These are phyloP conservation scores for Fusarium annulatum DNA, from an alignment of 2,329 filamentous ascomycete genomes.

Conservation along the genomic window DNA sequence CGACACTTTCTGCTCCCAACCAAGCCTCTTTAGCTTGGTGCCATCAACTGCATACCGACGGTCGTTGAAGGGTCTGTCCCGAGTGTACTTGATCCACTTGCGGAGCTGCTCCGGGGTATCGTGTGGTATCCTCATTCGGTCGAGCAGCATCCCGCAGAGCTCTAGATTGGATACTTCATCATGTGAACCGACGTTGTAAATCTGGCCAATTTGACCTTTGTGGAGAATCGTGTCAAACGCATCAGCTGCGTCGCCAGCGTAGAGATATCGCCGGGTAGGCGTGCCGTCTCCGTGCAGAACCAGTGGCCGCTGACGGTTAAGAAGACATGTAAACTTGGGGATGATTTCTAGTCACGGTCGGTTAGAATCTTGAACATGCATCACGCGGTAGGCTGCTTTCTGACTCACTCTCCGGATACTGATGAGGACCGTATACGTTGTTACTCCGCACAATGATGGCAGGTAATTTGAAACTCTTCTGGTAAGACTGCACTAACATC, in stretches of 20 bases:
- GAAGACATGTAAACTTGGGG: constrained; percentile 80
- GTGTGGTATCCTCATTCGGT: constrained; percentile 68
- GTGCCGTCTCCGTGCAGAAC: constrained; percentile 82
- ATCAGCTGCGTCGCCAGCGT: constrained; percentile 81
- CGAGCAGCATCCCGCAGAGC: constrained; percentile 73
- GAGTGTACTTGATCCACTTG: constrained; percentile 78
- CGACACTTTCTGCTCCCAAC: constrained; percentile 75
- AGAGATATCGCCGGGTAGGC: constrained; percentile 80
- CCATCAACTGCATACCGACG: constrained; percentile 78
- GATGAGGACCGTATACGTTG: constrained; percentile 87
- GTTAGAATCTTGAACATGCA: neutral
- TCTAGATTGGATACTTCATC: constrained; percentile 82
- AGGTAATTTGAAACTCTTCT: constrained; percentile 83
- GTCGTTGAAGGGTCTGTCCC: constrained; percentile 84
- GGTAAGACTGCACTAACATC: constrained; percentile 89
- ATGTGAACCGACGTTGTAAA: constrained; percentile 84
- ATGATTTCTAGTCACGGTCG: constrained; percentile 74
- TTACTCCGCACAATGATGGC: constrained; percentile 84
- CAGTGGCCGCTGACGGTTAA: constrained; percentile 73
- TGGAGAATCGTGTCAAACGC: constrained; percentile 88
- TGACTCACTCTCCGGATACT: constrained; percentile 81
- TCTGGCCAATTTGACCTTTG: constrained; percentile 76
- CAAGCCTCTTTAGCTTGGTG: constrained; percentile 72
- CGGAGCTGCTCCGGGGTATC: constrained; percentile 63
- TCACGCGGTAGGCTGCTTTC: neutral